Evolutionary conservation across 2,329 filamentous ascomycete species (phyloP), one percentile per base, ranked within the genome.

Genomic region (Colletotrichum caudatum): DNA sequence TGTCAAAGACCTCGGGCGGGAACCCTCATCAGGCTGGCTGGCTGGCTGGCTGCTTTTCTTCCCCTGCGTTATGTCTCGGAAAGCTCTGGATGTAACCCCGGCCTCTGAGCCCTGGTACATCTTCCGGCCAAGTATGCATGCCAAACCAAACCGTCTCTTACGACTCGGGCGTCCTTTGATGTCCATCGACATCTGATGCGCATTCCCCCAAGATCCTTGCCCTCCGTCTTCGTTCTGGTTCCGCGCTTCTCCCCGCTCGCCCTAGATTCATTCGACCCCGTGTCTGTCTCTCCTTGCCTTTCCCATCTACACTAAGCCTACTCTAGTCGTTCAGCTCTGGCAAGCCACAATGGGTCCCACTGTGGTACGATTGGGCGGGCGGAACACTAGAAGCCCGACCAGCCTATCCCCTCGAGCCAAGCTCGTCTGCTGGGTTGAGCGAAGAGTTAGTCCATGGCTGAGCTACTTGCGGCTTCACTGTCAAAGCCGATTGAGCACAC

Each of bases 301-400:
- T 68, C 51, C 37, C 44, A 41, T 51, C 57, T 35, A n/a, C 66
- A 44, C 56, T 62, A 72, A 66, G 44, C 26, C 37, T 9, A 33
- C 54, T 73, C 68, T 60, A 33, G 39, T 37, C 75, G 75, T 77
- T 82, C 81, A 82, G 80, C 81, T 82, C 74, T 76, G 80, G 80
- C 78, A 81, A 79, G 76, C 76, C 77, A 79, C 75, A 72, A 46
- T 74, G 48, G 33, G 59, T 66, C 60, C 54, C 48, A 59, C 71
- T 64, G 48, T 39, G 29, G 64, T 48, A 62, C 66, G 68, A 77
- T 77, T 80, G 78, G 80, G 54, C 67, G 54, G 63, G 56, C 60
- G 67, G 69, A 64, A 71, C 65, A 39, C 66, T 46, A 33, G 12
- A 56, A 48, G 60, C 70, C 61, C 26, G 56, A 44, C 48, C 69